Conservation (phyloP, 1,284 basidiomycete genomes). For the Apiotrichum mycotoxinovorans region DNA sequence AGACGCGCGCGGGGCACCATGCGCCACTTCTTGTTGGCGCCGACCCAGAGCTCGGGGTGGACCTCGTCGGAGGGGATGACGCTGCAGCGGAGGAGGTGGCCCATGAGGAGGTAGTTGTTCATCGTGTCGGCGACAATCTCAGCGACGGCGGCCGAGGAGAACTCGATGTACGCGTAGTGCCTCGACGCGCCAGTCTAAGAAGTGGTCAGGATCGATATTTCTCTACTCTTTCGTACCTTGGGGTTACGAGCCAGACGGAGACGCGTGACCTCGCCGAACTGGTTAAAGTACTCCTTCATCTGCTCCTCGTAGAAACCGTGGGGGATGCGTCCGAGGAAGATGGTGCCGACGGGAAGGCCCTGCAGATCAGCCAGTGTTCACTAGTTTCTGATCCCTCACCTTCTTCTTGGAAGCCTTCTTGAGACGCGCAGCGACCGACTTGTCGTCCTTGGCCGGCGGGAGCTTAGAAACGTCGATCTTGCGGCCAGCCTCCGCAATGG, state of each 20-base stretch:
- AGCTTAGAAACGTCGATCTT: conserved; percentile 64
- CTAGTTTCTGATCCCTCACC: conserved; percentile 54
- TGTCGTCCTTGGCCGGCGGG: conserved; percentile 82
- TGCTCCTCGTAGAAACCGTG: conserved; percentile 97
- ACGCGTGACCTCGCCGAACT: conserved; percentile 89
- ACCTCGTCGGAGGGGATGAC: conserved; percentile 78
- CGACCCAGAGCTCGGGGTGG: conserved; percentile 91
- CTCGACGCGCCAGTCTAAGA: conserved; percentile 85
- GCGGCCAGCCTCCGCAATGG: conserved; percentile 41
- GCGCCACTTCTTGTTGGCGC: conserved; percentile 90
- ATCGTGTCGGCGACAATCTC: conserved; percentile 96
- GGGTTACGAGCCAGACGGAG: conserved; percentile 89
- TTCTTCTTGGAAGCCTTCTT: conserved; percentile 75
- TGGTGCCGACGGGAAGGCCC: conserved; percentile 66
- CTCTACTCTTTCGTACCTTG: conserved; percentile 57
- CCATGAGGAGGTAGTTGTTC: conserved; percentile 96
- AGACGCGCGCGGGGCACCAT: conserved; percentile 70
- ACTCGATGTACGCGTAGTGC: conserved; percentile 96
- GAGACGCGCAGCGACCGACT: conserved; percentile 70
- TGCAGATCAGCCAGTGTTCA: too few species aligned
- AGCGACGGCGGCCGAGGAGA: conserved; percentile 82
- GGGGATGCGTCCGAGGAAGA: conserved; percentile 87
- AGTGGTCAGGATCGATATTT: background rate
- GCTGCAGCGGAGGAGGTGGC: conserved; percentile 86
- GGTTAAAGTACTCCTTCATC: conserved; percentile 86